These are phyloP conservation scores for Phaseolus coccineus DNA, from an alignment of 331 rosid species.

Conservation along the genomic window DNA sequence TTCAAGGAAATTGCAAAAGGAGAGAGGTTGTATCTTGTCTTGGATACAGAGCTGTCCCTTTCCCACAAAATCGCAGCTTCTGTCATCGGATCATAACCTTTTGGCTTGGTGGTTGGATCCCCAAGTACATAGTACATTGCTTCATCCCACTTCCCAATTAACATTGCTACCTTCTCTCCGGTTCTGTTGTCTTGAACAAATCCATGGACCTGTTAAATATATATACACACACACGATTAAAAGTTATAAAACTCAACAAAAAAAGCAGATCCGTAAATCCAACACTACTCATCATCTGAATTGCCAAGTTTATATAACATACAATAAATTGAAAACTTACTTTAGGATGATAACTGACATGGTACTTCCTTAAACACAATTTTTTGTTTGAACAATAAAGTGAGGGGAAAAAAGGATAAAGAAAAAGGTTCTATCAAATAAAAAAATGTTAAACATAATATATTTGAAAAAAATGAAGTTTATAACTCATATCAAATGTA, in stretches of 20 bases:
- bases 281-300: conserved; percentile 27
- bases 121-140: conserved; percentile 98
- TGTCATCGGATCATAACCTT: conserved; percentile 98
- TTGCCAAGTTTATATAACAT: conserved; percentile 2
- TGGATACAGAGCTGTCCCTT: conserved; percentile 67
- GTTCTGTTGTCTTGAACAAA: conserved; percentile 98
- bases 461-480: background rate
- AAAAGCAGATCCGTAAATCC: conserved; percentile 12
- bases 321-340: conserved; percentile 13
- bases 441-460: background rate
- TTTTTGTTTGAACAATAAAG: conserved; percentile 4
- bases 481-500: conserved; percentile 1
- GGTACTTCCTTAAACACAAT: background rate
- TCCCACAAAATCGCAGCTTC: conserved; percentile 97
- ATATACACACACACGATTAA: background rate
- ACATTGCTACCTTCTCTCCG: conserved; percentile 96
- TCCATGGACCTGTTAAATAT: conserved; percentile 90
- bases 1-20: conserved; percentile 93
- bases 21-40: conserved; percentile 96
- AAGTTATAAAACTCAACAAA: background rate
- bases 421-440: background rate
- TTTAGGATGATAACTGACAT: background rate
- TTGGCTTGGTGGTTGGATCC: conserved; percentile 92
- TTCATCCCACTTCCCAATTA: conserved; percentile 98
- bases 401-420: background rate